Conservation (phyloP, 306 rosid genomes). For the Quercus robur region DNA sequence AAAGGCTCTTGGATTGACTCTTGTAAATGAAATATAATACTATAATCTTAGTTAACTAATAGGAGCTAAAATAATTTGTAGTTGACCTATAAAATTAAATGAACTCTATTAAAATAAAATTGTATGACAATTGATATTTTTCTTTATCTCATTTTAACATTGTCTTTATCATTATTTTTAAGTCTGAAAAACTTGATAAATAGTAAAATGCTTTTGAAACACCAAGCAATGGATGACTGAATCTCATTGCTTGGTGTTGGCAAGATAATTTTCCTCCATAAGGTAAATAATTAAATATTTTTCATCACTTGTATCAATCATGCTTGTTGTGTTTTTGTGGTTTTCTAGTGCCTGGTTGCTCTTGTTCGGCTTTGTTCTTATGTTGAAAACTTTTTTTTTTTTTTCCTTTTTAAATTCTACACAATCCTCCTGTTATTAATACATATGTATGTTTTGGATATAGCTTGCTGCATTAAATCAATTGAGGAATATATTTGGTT, state of each 20-base stretch:
- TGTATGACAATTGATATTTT: too few relatives aligned
- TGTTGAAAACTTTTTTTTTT: background rate
- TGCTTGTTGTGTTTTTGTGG: background rate
- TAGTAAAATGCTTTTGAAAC: background rate
- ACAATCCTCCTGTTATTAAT: background rate
- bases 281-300: background rate
- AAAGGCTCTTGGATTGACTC: too few relatives aligned
- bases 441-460: conserved; percentile 16
- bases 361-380: background rate
- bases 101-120: too few relatives aligned
- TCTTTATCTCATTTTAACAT: too few relatives aligned
- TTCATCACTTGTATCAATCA: background rate
- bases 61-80: too few relatives aligned
- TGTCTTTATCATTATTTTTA: too few relatives aligned
- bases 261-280: background rate
- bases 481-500: conserved; percentile 84
- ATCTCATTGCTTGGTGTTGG: background rate
- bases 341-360: background rate
- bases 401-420: background rate
- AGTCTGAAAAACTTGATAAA: background rate
- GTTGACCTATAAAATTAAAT: too few relatives aligned
- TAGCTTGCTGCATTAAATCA: conserved; percentile 77
- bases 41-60: too few relatives aligned
- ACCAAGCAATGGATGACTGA: background rate
- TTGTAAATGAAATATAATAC: too few relatives aligned